A percentile compares a stretch with the other conserved stretches of the same genome.
Conservation (phyloP, 495 filamentous ascomycete genomes). For the Astrothelium macrocarpum region DNA sequence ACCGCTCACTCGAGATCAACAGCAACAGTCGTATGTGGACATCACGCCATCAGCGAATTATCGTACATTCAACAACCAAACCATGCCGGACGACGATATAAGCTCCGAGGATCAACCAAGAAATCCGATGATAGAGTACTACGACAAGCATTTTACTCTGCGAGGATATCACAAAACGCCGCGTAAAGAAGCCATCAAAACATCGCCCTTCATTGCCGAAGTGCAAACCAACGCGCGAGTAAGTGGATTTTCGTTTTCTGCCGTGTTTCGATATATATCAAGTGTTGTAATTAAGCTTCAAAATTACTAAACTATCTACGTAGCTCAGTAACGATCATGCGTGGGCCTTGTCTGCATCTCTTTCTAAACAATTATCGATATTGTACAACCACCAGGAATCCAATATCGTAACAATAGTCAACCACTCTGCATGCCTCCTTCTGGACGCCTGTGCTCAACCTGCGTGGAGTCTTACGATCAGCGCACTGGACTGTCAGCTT, state of each 20-base stretch:
- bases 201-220: constrained; percentile 69
- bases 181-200: constrained; percentile 48
- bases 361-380: constrained; percentile 59
- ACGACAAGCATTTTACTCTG: not conserved
- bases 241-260: not conserved
- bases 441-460: constrained; percentile 67
- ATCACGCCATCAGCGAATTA: not conserved
- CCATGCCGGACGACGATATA: not conserved
- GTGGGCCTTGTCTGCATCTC: constrained; percentile 56
- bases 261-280: not conserved
- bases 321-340: constrained; percentile 50
- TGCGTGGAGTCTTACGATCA: constrained; percentile 72
- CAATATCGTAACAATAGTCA: constrained; percentile 60
- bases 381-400: constrained; percentile 64
- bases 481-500: constrained; percentile 56
- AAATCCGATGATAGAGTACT: no score
- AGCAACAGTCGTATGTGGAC: not conserved
- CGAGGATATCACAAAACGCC: constrained; percentile 25
- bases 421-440: constrained; percentile 64
- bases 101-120: not conserved
- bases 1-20: not conserved
- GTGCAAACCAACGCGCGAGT: constrained; percentile 71
- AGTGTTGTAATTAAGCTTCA: constrained; percentile 17
- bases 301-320: constrained; percentile 17
- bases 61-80: not conserved